phyloP scores from a whole-genome alignment of 257 asterid species.

The Ehretia macrophylla region DNA sequence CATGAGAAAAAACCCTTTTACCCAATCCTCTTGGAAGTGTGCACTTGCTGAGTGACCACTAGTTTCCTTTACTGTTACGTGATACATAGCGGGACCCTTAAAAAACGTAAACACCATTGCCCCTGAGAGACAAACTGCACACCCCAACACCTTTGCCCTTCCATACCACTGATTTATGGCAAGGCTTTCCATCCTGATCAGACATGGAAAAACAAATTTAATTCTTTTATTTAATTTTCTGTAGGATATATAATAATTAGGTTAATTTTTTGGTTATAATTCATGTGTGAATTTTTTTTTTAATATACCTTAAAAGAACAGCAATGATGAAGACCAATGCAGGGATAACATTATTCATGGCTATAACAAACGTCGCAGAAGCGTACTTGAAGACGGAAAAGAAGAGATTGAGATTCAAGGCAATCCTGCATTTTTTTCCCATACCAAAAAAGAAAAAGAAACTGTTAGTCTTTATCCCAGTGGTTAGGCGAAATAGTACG shows the following conservation, averaged over 20 bases:
- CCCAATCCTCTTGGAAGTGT: constrained; percentile 41
- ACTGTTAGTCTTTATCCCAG: not conserved
- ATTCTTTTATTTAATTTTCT: too few relatives aligned
- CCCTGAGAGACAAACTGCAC: constrained; percentile 35
- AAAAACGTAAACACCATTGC: constrained; percentile 52
- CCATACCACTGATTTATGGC: constrained; percentile 43
- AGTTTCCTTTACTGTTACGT: constrained; percentile 12
- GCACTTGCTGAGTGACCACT: constrained; percentile 4
- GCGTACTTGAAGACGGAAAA: constrained; percentile 34
- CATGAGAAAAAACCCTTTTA: constrained; percentile 55
- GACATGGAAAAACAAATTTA: too few relatives aligned
- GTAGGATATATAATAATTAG: too few relatives aligned
- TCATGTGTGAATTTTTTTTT: not conserved
- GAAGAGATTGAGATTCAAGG: constrained; percentile 41
- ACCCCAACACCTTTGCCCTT: constrained; percentile 51
- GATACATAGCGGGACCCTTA: constrained; percentile 49
- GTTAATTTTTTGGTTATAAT: not conserved
- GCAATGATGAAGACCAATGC: constrained; percentile 52
- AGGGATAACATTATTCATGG: constrained; percentile 48
- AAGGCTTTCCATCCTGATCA: constrained; percentile 48
- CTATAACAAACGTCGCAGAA: constrained; percentile 62
- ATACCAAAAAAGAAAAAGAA: not conserved
- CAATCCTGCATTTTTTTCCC: constrained; percentile 30
- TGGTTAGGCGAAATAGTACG: too few relatives aligned
- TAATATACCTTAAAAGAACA: constrained; percentile 40